phyloP scores from a whole-genome alignment of 2,329 filamentous ascomycete genomes.

The Aspergillus aculeatinus region DNA sequence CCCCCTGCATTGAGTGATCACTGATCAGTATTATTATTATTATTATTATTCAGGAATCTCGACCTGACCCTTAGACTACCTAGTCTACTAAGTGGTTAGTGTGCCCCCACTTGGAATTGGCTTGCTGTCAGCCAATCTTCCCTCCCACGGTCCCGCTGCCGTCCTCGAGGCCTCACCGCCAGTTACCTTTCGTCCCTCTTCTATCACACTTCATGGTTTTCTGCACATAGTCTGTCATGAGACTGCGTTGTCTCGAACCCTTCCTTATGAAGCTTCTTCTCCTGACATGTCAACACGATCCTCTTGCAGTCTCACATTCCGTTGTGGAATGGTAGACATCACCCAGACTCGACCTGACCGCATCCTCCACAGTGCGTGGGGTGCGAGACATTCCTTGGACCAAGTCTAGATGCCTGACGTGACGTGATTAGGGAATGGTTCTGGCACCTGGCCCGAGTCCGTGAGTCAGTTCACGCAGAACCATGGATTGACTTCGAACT shows the following conservation, averaged over 20 bases:
- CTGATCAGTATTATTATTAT: neutral
- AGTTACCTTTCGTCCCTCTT: neutral
- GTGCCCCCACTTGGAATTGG: neutral
- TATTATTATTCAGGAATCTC: neutral
- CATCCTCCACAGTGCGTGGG: neutral
- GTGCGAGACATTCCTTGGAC: neutral
- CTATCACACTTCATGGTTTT: neutral
- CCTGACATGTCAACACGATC: neutral
- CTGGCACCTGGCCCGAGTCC: neutral
- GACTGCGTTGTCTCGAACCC: neutral
- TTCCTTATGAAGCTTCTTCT: neutral
- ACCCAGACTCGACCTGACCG: neutral
- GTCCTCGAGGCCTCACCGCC: neutral
- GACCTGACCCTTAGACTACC: neutral
- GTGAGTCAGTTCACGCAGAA: neutral
- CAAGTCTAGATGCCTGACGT: neutral
- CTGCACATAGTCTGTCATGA: too few relatives aligned
- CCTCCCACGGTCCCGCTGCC: neutral
- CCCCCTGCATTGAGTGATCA: neutral
- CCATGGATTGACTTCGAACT: neutral
- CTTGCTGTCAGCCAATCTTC: too few relatives aligned
- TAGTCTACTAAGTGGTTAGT: too few relatives aligned
- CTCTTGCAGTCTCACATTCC: neutral
- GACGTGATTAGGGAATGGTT: neutral
- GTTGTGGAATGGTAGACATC: neutral